Evolutionary conservation across 345 rosid species (phyloP).

Genomic region (Salix exigua): DNA sequence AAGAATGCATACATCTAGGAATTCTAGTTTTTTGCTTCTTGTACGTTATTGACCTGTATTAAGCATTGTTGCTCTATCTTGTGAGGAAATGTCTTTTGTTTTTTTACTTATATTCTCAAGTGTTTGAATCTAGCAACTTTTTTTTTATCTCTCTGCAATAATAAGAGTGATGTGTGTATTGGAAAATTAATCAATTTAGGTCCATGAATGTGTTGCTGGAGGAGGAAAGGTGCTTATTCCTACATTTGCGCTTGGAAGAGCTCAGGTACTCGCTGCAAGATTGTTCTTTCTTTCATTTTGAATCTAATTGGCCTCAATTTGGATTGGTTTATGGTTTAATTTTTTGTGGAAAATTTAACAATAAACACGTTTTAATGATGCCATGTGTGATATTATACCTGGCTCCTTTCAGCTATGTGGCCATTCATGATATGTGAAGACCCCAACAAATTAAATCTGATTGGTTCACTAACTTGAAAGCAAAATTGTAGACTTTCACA

Average conservation of each 20-base stretch:
- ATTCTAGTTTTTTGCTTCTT: too few relatives aligned
- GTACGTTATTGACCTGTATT: background rate
- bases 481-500: too few relatives aligned
- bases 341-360: background rate
- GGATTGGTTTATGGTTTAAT: background rate
- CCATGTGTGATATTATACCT: background rate
- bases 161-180: background rate
- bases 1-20: too few relatives aligned
- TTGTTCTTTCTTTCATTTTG: conserved; percentile 3
- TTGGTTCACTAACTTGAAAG: too few relatives aligned
- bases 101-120: background rate
- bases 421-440: too few relatives aligned
- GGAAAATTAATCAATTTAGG: conserved; percentile 35
- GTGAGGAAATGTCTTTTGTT: background rate
- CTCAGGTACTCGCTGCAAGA: conserved; percentile 54
- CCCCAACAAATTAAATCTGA: too few relatives aligned
- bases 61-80: background rate
- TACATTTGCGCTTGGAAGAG: conserved; percentile 96
- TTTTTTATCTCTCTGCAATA: too few relatives aligned
- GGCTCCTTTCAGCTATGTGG: too few relatives aligned
- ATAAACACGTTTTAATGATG: background rate
- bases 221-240: conserved; percentile 98
- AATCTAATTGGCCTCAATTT: background rate
- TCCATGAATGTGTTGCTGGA: conserved; percentile 79
- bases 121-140: background rate